These are phyloP conservation scores for Pinus albicaulis DNA, from an alignment of 75 land plant species.

Conservation along the genomic window DNA sequence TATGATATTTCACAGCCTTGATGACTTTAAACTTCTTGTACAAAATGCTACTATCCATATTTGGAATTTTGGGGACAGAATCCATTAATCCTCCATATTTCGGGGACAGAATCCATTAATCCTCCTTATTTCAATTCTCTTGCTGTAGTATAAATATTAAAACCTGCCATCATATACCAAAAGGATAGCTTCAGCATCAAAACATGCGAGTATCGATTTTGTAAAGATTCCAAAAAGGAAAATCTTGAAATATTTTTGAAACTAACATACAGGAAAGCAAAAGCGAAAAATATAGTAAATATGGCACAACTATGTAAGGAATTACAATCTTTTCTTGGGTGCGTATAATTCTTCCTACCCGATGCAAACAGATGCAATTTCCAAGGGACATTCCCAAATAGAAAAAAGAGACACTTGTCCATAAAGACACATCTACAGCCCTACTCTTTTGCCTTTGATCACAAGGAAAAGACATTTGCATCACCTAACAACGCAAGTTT, in stretches of 20 bases:
- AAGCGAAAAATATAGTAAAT: neutral
- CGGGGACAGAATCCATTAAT: neutral
- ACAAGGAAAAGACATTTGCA: no score
- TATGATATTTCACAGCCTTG: neutral
- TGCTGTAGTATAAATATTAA: neutral
- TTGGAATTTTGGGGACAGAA: neutral
- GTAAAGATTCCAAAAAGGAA: neutral
- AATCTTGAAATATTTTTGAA: neutral
- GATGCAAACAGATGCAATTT: no score
- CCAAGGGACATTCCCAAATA: no score
- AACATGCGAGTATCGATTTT: neutral
- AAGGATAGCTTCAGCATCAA: neutral
- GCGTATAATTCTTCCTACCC: neutral
- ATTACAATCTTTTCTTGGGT: neutral
- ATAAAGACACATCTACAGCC: no score
- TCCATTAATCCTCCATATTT: neutral
- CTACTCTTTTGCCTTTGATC: no score
- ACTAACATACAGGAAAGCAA: neutral
- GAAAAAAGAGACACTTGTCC: no score
- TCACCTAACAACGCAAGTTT: no score
- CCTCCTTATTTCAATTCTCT: neutral
- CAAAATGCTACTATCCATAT: neutral
- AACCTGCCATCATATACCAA: conserved; percentile 7
- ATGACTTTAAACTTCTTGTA: conserved; percentile 1
- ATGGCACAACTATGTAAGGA: neutral